Conservation (phyloP, 495 filamentous ascomycete species). For the Aspergillus affinis region DNA sequence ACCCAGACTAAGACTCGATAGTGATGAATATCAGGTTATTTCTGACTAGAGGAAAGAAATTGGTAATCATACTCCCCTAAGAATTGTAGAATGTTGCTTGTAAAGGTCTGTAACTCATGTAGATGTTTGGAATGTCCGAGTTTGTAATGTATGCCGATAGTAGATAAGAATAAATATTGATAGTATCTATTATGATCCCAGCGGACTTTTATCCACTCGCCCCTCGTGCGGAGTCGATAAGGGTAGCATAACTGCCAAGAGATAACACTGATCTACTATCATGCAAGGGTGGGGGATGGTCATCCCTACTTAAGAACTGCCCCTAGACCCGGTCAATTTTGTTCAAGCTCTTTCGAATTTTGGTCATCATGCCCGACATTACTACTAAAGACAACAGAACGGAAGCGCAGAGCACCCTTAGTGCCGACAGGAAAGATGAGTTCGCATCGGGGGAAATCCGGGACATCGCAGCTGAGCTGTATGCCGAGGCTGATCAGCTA, state of each 20-base stretch:
- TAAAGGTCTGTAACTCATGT: too few relatives aligned
- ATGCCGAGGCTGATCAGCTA: conserved; percentile 32
- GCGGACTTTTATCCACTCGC: conserved; percentile 6
- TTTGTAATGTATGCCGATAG: too few relatives aligned
- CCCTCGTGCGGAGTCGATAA: background rate
- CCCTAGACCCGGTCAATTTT: background rate
- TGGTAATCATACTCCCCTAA: too few relatives aligned
- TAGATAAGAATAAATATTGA: too few relatives aligned
- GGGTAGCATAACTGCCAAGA: conserved; percentile 13
- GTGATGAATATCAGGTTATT: too few relatives aligned
- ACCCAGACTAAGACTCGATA: too few relatives aligned
- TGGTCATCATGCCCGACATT: conserved; percentile 12
- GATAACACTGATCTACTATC: conserved; percentile 19
- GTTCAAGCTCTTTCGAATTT: background rate
- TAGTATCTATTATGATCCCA: too few relatives aligned
- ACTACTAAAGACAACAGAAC: conserved; percentile 24
- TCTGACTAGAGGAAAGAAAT: too few relatives aligned
- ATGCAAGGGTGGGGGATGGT: background rate
- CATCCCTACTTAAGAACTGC: background rate
- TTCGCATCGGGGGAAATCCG: conserved; percentile 23
- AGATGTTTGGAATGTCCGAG: too few relatives aligned
- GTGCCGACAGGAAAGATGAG: conserved; percentile 25
- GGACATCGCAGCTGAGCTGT: conserved; percentile 35
- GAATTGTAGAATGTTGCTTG: too few relatives aligned
- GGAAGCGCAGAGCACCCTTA: conserved; percentile 10